Conservation (phyloP, 805 yeast genomes). For the Yarrowia keelungensis region DNA sequence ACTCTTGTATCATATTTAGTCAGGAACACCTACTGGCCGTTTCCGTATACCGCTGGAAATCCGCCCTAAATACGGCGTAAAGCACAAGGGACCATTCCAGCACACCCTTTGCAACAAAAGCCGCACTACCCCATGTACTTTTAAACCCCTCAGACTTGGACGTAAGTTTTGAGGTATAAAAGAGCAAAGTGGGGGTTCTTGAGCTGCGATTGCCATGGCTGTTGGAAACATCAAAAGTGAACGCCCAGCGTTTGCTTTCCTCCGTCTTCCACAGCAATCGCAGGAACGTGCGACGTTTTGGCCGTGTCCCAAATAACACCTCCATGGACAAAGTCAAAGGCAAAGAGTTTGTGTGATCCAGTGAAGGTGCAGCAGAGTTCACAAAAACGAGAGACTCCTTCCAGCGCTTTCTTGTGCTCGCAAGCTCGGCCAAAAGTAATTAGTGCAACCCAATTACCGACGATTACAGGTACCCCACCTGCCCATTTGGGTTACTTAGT, state of each 20-base stretch:
- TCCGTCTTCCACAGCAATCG: not conserved
- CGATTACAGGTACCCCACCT: conserved; percentile 18
- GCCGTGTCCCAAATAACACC: not conserved
- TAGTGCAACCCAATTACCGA: conserved; percentile 24
- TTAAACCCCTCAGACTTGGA: conserved; percentile 15
- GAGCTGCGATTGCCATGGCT: not conserved
- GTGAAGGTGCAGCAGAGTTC: not conserved
- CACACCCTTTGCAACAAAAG: not conserved
- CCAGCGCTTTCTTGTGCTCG: too few relatives aligned
- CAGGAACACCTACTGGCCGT: not conserved
- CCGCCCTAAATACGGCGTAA: not conserved
- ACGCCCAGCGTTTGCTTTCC: not conserved
- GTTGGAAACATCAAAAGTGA: not conserved
- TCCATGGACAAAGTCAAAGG: not conserved
- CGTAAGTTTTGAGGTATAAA: not conserved
- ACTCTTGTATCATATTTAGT: not conserved
- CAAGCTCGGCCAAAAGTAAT: not conserved
- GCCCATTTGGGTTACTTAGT: conserved; percentile 9
- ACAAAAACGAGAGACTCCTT: not conserved
- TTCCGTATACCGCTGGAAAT: not conserved
- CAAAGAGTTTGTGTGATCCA: not conserved
- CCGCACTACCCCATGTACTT: conserved; percentile 29
- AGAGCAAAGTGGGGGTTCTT: not conserved
- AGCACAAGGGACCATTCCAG: not conserved
- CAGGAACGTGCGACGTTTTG: not conserved